phyloP scores from a whole-genome alignment of 192 early-diverging fungal genomes.

The Entophlyctis luteolus region DNA sequence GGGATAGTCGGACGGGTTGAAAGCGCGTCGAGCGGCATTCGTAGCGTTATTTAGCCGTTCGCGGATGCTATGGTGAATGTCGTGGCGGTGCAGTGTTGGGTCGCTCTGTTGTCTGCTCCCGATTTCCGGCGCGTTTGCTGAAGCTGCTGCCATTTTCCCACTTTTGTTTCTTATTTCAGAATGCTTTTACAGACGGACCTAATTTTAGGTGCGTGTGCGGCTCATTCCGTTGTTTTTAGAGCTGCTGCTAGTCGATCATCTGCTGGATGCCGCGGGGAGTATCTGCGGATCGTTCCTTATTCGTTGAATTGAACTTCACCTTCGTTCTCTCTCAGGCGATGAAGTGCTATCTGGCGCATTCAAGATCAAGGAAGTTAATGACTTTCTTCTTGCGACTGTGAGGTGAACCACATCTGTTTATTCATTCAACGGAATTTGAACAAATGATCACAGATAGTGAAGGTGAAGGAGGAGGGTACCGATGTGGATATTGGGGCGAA shows the following conservation, averaged over 20 bases:
- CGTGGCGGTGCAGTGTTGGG: not conserved
- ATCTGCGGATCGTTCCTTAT: not conserved
- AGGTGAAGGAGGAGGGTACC: slow-evolving; percentile 59
- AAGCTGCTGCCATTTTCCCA: not conserved
- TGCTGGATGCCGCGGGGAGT: not conserved
- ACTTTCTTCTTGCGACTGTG: slow-evolving; percentile 70
- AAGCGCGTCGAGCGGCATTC: no score
- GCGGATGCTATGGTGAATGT: not conserved
- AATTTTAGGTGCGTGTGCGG: slow-evolving; percentile 38
- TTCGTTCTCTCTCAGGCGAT: slow-evolving; percentile 57
- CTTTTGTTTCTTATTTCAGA: slow-evolving; percentile 25
- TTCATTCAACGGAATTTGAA: not conserved
- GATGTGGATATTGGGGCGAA: slow-evolving; percentile 90
- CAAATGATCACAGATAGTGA: slow-evolving; percentile 56
- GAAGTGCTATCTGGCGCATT: slow-evolving; percentile 91
- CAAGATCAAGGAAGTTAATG: slow-evolving; percentile 60
- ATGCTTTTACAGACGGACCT: slow-evolving; percentile 45
- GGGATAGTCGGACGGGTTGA: no score
- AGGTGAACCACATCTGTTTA: slow-evolving; percentile 36
- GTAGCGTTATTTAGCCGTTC: not conserved
- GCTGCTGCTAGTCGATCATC: not conserved
- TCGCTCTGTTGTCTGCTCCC: not conserved
- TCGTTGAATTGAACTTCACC: not conserved
- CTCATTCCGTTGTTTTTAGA: not conserved
- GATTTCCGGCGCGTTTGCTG: not conserved